Evolutionary conservation across 2,329 filamentous ascomycete species (phyloP), one percentile per base, ranked within the genome.

Genomic region (Sphaerulina populicola): DNA sequence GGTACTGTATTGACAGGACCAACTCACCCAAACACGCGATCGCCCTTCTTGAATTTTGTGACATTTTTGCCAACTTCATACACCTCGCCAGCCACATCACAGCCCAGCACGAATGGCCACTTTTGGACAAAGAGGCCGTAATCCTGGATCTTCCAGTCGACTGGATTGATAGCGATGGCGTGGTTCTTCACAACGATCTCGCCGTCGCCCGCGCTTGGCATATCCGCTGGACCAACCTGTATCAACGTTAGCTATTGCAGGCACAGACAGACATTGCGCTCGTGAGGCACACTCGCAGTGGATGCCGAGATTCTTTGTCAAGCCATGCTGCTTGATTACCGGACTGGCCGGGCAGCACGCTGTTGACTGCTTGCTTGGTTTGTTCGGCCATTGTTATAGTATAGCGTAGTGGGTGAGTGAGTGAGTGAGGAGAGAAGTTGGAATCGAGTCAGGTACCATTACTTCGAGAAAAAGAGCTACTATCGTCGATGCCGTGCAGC

Each of bases 111-210:
- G 18, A 58, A 60, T 4, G 69, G 68, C 52, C 62, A 71, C 0
- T 58, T 57, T 37, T 67, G 44, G 47, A 69, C 51, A 48, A 68
- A 65, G 10, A 63, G 27, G 23, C 63, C 65, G 37, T 49, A 55
- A 49, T 67, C 64, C 48, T 67, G 65, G 29, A 68, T 64, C 51
- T 68, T 68, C 63, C 65, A 66, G 56, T 71, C 69, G 1, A 68
- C 66, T 9, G 69, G 69, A 50, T 71, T 71, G 51, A 70, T 64
- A 9, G 69, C 68, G 9, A 68, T 41, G 8, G 67, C 66, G 44
- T 62, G 56, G 59, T 66, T 67, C 49, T 63, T 64, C 48, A 71
- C 57, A 9, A 71, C 55, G 44, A 71, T 48, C 35, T 70, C 62
- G 33, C 64, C 57, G 21, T 61, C 48, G 7, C 56, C 63, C 18